Conservation (phyloP, 2,329 filamentous ascomycete genomes). For the Nemania diffusa region DNA sequence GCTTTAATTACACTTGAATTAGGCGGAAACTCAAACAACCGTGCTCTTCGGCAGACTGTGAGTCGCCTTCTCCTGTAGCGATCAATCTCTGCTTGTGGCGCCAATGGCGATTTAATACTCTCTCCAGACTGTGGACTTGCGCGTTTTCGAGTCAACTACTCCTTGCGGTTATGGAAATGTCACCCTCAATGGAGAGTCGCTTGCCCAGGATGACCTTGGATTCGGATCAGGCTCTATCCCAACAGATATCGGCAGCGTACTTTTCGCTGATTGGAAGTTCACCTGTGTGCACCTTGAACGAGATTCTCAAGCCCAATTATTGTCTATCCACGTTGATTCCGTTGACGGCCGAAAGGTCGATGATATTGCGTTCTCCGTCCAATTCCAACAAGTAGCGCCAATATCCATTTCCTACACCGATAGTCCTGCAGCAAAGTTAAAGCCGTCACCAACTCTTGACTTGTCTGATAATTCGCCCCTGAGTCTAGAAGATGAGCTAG, state of each 20-base stretch:
- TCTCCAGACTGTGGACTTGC: conserved; percentile 53
- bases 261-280: conserved; percentile 60
- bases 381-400: conserved; percentile 59
- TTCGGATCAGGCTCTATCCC: conserved; percentile 56
- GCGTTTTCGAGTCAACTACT: conserved; percentile 57
- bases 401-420: conserved; percentile 57
- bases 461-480: conserved; percentile 9
- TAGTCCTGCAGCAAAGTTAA: conserved; percentile 50
- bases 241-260: conserved; percentile 51
- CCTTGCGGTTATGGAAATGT: conserved; percentile 60
- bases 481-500: conserved; percentile 55
- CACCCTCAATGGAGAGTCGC: conserved; percentile 57
- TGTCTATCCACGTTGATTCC: conserved; percentile 57
- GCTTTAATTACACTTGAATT: conserved; percentile 46
- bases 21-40: conserved; percentile 32
- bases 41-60: conserved; percentile 41
- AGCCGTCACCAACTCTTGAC: conserved; percentile 37
- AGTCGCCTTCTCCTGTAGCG: conserved; percentile 27
- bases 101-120: conserved; percentile 25
- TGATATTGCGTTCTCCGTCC: conserved; percentile 54
- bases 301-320: conserved; percentile 55
- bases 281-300: conserved; percentile 57
- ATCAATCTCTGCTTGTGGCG: not conserved
- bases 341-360: conserved; percentile 55
- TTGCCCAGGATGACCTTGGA: conserved; percentile 54